Percentiles rank a stretch among this genome's conserved stretches.
Conservation (phyloP, 352 stramenopile genomes). For the Aphanomyces euteiches region DNA sequence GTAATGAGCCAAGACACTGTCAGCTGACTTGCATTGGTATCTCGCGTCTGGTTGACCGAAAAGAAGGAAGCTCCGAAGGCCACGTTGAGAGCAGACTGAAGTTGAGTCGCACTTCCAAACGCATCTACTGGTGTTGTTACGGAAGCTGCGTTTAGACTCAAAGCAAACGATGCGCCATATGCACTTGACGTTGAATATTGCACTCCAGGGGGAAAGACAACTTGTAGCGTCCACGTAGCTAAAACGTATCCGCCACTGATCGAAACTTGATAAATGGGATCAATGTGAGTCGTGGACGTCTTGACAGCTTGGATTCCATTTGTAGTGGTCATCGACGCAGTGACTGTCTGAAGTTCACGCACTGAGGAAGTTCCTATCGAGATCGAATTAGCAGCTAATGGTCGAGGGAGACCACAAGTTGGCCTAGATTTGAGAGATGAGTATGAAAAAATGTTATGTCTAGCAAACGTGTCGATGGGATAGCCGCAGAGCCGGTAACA, state of each 20-base stretch:
- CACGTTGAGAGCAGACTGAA: conserved; percentile 46
- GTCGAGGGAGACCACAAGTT: conserved; percentile 54
- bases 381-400: conserved; percentile 63
- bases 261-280: conserved; percentile 47
- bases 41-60: conserved; percentile 38
- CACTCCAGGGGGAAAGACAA: conserved; percentile 38
- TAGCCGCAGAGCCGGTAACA: conserved; percentile 76
- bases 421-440: conserved; percentile 1
- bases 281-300: conserved; percentile 52
- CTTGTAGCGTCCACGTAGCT: conserved; percentile 47
- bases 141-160: conserved; percentile 38
- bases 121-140: conserved; percentile 43
- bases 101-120: conserved; percentile 43
- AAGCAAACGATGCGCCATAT: conserved; percentile 43
- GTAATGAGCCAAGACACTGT: conserved; percentile 53
- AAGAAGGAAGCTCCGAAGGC: conserved; percentile 20
- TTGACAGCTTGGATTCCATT: conserved; percentile 64
- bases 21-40: conserved; percentile 38
- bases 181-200: background rate
- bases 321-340: conserved; percentile 44
- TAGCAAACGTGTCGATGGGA: conserved; percentile 43
- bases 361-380: conserved; percentile 54
- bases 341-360: conserved; percentile 59
- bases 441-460: background rate
- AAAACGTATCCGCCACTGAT: conserved; percentile 47